These are phyloP conservation scores for Umbelopsis sp. DNA, from an alignment of 192 early-diverging fungal genomes.

Conservation along the genomic window DNA sequence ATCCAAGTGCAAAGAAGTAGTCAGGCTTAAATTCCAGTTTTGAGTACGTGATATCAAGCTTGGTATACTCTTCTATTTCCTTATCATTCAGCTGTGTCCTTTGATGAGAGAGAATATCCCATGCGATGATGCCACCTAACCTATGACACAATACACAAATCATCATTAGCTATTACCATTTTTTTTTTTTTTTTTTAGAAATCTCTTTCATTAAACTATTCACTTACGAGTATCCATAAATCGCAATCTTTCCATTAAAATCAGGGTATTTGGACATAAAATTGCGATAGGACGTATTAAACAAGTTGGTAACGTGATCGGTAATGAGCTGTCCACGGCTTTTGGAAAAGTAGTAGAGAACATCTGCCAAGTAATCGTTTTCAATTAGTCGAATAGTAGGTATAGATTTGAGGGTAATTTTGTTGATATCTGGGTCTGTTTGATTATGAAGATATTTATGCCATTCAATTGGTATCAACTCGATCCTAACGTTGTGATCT, in stretches of 20 bases:
- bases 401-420: constrained; percentile 43
- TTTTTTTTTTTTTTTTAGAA: no score
- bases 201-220: background rate
- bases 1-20: constrained; percentile 51
- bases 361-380: constrained; percentile 44
- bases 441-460: constrained; percentile 40
- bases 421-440: constrained; percentile 30
- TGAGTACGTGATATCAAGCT: constrained; percentile 31
- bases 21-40: constrained; percentile 51
- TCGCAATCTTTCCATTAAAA: constrained; percentile 60
- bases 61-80: constrained; percentile 29
- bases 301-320: constrained; percentile 32
- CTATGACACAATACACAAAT: constrained; percentile 8
- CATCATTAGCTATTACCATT: background rate
- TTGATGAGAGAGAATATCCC: constrained; percentile 62
- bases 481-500: constrained; percentile 38
- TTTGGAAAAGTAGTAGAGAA: constrained; percentile 41
- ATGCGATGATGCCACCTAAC: constrained; percentile 69
- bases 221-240: constrained; percentile 63
- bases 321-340: constrained; percentile 37
- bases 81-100: constrained; percentile 16
- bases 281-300: constrained; percentile 48
- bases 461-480: constrained; percentile 43
- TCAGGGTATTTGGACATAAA: constrained; percentile 58
- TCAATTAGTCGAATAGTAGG: constrained; percentile 43